Base-by-base conservation (phyloP, 23 red algal genomes). In the Gracilaria vermiculophylla region DNA sequence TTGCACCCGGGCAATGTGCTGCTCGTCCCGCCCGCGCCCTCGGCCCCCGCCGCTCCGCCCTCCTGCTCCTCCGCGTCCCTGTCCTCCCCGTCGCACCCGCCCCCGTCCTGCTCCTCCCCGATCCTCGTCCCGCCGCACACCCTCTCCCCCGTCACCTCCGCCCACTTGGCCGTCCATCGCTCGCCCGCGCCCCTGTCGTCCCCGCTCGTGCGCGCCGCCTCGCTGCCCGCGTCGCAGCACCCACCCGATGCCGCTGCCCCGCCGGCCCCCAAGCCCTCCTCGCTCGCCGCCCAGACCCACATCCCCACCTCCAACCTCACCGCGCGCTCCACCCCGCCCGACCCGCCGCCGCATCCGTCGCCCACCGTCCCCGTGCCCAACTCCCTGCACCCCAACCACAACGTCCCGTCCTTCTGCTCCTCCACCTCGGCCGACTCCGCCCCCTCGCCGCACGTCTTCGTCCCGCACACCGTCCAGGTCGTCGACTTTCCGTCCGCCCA, bases 1-100 rank as follows among this genome's bases (percentile, higher is more conserved):
- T 23, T 88, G 51, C 84, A 88, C 33, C 84, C 84, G 5, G 84
- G 47, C 33, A 88, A 88, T 47, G 69, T 88, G 40, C 70, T 88
- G 24, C 67, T 88, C 35, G 67, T 64, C 32, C 84, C 67, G 29
- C 35, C 69, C 5, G 5, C 40, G 15, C 41, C 34, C n/a, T 64
- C 42, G 42, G 7, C 53, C 42, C 14, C 19, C 39, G 41, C 20
- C 48, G 13, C 19, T 43, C 45, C 21, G 21, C 39, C 40, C 47
- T 1, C 0, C 0, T 28, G 54, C 11, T 29, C 54, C 54, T 12
- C 78, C 45, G 2, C 76, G 76, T 11, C 76, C 20, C 51, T 25
- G 35, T 9, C 76, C 15, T 23, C 76, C 9, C 49, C 50, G 19
- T 50, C 73, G 36, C 23, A 9, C 16, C 24, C 67, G 40, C 40